Percentiles rank a stretch among this genome's conserved stretches.
These are phyloP conservation scores for Ottelia alismoides DNA, from an alignment of 106 monocot genomes.

Conservation along the genomic window DNA sequence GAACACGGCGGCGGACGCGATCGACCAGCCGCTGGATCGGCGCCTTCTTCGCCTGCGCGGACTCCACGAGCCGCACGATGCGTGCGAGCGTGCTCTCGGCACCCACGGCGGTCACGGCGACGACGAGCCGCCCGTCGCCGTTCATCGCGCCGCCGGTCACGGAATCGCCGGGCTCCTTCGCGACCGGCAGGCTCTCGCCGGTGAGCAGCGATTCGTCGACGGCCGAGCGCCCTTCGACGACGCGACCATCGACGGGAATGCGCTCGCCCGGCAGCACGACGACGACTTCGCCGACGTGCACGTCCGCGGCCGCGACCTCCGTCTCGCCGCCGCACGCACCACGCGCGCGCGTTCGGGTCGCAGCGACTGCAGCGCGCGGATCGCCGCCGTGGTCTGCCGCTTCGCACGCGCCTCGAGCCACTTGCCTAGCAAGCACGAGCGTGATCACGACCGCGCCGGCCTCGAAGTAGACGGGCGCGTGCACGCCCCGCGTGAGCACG, in stretches of 20 bases:
- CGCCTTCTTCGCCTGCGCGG: background rate
- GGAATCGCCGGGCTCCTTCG: no score
- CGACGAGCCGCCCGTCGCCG: background rate
- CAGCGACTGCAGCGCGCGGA: background rate
- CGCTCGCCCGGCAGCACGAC: background rate
- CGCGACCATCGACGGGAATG: background rate
- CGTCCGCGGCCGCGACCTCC: background rate
- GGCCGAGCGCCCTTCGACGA: background rate
- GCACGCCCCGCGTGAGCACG: background rate
- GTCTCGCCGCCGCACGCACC: background rate
- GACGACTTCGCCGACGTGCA: background rate
- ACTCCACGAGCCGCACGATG: background rate
- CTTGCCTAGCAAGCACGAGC: background rate
- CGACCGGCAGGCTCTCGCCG: background rate
- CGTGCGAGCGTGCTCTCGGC: background rate
- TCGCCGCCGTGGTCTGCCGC: no score
- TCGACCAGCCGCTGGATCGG: background rate
- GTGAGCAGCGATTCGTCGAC: background rate
- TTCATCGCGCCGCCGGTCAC: background rate
- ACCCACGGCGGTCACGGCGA: background rate
- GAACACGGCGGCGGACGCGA: no score
- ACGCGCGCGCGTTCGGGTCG: background rate
- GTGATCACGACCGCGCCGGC: background rate
- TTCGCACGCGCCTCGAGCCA: background rate
- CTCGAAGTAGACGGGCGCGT: background rate